phyloP scores from a whole-genome alignment of 441 rosid genomes.

The Arabidopsis hybrid region DNA sequence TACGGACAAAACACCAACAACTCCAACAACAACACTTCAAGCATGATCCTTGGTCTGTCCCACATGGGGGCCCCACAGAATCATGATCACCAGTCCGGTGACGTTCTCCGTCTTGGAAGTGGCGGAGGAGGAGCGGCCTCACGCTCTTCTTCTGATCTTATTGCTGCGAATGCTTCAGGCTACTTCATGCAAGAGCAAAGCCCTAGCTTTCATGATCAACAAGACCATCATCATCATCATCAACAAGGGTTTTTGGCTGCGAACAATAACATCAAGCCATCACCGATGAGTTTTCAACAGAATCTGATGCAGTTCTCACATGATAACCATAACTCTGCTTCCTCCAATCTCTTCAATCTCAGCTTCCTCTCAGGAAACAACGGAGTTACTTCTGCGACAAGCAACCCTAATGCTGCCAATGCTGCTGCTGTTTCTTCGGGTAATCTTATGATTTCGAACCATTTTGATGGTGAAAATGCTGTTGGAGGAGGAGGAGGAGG shows the following conservation, averaged over 20 bases:
- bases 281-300: slow-evolving; percentile 46
- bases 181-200: slow-evolving; percentile 57
- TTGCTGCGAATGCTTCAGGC: slow-evolving; percentile 42
- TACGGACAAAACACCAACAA: slow-evolving; percentile 49
- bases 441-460: slow-evolving; percentile 52
- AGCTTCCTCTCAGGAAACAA: slow-evolving; percentile 54
- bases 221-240: slow-evolving; percentile 48
- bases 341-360: slow-evolving; percentile 57
- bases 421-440: slow-evolving; percentile 41
- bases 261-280: slow-evolving; percentile 37
- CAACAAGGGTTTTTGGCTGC: slow-evolving; percentile 46
- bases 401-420: slow-evolving; percentile 44
- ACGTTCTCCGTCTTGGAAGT: slow-evolving; percentile 53
- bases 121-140: slow-evolving; percentile 40
- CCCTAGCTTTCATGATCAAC: slow-evolving; percentile 58
- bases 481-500: slow-evolving; percentile 50
- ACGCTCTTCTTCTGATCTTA: slow-evolving; percentile 49
- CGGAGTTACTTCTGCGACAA: slow-evolving; percentile 42
- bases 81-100: slow-evolving; percentile 44
- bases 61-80: slow-evolving; percentile 56
- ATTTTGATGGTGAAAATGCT: slow-evolving; percentile 48
- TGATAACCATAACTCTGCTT: slow-evolving; percentile 42
- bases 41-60: slow-evolving; percentile 56
- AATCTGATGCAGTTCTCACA: slow-evolving; percentile 59
- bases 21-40: slow-evolving; percentile 46